A percentile compares a stretch with the other conserved stretches of the same genome.
These are phyloP conservation scores for Hibiscus trionum DNA, from an alignment of 345 rosid species.

Conservation along the genomic window DNA sequence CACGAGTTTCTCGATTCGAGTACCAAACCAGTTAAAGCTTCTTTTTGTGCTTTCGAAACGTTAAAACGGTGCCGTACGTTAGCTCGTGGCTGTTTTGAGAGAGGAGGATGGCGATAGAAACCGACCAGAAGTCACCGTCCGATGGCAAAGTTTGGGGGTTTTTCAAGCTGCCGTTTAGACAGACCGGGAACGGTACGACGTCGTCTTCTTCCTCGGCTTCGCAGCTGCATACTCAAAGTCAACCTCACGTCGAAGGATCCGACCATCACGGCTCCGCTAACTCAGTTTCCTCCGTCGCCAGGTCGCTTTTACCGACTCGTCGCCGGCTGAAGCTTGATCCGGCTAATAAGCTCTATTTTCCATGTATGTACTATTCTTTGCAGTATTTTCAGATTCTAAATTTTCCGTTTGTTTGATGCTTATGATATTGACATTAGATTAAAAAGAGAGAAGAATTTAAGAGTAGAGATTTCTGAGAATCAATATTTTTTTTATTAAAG, in stretches of 20 bases:
- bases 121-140: constrained; percentile 47
- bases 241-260: constrained; percentile 52
- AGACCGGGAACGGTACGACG: constrained; percentile 26
- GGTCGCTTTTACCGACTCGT: constrained; percentile 66
- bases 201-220: constrained; percentile 37
- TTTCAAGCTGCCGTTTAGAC: constrained; percentile 72
- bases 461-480: neutral
- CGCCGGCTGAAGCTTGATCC: constrained; percentile 95
- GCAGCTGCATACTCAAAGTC: constrained; percentile 29
- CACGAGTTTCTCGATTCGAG: constrained; percentile 8
- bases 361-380: constrained; percentile 41
- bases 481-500: neutral
- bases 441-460: neutral
- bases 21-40: neutral
- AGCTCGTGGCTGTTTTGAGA: neutral
- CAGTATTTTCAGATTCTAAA: neutral
- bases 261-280: constrained; percentile 29
- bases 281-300: constrained; percentile 65
- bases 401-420: neutral
- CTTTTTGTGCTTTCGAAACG: neutral
- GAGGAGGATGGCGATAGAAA: constrained; percentile 48
- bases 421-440: neutral
- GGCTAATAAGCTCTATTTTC: constrained; percentile 74
- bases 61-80: constrained; percentile 4
- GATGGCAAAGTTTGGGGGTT: constrained; percentile 75